Conservation (phyloP, 2,329 filamentous ascomycete genomes). For the Cytospora piceae region DNA sequence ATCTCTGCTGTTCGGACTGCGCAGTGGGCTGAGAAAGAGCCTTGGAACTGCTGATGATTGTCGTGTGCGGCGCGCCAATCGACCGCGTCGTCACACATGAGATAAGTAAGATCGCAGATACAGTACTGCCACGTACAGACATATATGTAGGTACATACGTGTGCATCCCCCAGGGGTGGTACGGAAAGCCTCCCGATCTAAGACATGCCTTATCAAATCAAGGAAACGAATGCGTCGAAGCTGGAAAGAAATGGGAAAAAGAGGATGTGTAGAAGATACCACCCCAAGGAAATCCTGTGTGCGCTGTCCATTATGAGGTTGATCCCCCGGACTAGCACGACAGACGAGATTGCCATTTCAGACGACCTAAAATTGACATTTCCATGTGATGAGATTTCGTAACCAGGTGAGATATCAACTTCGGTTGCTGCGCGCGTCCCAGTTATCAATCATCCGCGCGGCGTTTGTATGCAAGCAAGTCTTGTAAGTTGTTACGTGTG, state of each 20-base stretch:
- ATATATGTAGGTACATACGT: neutral
- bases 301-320: neutral
- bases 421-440: neutral
- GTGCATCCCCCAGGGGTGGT: neutral
- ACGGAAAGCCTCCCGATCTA: conserved; percentile 1
- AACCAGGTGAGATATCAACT: neutral
- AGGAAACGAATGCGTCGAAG: neutral
- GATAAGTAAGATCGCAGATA: neutral
- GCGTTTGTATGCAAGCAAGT: neutral
- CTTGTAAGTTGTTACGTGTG: neutral
- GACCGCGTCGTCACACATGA: neutral
- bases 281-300: neutral
- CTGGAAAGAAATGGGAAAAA: neutral
- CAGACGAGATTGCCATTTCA: neutral
- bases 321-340: neutral
- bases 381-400: neutral
- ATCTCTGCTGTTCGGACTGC: neutral
- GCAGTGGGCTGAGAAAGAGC: neutral
- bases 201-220: conserved; percentile 2
- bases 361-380: neutral
- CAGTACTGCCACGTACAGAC: neutral
- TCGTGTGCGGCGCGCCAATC: neutral
- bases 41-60: neutral
- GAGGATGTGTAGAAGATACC: neutral
- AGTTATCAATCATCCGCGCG: neutral